Evolutionary conservation across 257 asterid species (phyloP), one percentile per base, ranked within the genome.

Genomic region (Voacanga thouarsii): DNA sequence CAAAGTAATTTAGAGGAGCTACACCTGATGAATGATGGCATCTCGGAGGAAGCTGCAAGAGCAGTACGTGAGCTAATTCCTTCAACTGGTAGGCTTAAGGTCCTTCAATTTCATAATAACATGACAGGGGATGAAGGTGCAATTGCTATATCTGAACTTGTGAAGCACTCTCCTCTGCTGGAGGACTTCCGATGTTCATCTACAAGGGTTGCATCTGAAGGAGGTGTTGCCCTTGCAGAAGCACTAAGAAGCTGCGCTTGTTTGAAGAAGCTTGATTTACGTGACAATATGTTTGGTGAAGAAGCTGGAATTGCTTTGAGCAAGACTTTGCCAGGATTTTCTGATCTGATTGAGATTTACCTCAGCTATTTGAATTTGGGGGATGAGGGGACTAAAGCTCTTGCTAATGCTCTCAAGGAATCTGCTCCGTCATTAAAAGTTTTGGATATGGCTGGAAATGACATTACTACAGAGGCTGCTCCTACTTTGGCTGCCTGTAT

Each of bases 111-210:
- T 76, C 97, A 94, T 78, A 94, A 91, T 86, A 91, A 92, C 90
- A 89, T 94, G 97, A 91, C 94, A 49, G 98, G 97, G 70, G 98
- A 95, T 83, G 98, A 85, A 76, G 99, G 99, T 77, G 99, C 98
- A 0, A 61, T 89, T 68, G 92, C 92, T 63, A 93, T 95, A 80
- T 86, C 98, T 75, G 83, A 86, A 72, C 82, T 95, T 23, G 89
- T 91, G 64, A 84, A 87, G 67, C 80, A 68, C 53, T 89, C 96
- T 75, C 91, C 93, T 11, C 51, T 84, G 84, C 82, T 95, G 67
- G 96, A 92, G 82, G 95, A 90, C 84, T 90, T 95, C 72, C 89
- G 90, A 63, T 95, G 99, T 79, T 92, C 99, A 19, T 95, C 96
- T 18, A 93, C 98, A 10, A 88, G 97, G 89, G 85, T 94, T 76